Base-by-base conservation (phyloP, 352 stramenopile genomes). In the Globisporangium splendens region DNA sequence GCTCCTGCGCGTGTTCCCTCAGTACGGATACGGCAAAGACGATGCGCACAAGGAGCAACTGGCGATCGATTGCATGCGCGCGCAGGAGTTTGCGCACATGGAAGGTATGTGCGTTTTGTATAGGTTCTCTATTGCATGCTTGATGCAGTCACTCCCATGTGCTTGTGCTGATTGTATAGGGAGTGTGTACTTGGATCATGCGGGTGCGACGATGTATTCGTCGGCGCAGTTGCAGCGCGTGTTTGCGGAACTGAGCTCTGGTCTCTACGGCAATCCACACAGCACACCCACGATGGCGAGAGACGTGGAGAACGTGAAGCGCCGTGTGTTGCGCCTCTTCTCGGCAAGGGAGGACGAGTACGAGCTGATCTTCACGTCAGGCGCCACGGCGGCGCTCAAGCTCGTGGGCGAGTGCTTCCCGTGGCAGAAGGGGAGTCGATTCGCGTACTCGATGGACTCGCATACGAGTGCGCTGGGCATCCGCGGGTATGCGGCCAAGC, bases 301-400 rank as follows among this genome's bases (percentile, higher is more conserved):
- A 41, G 28, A 4, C 28, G 64, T 96, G 17, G 79, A 82, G 8
- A 46, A 48, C 14, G 68, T 84, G 12, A 68, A 73, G 21, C 71
- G 70, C 8, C 70, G 76, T n/a, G 60, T 88, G n/a, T 57, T 95
- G 28, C 47, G 46, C 8, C 90, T 93, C 61, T 91, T 95, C 63
- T 66, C 73, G 22, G 79, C 82, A 2, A 72, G 60, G 15, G 74
- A 86, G n/a, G 66, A 85, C 35, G 75, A 93, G 31, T 93, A 93
- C 62, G 68, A 77, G 41, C 54, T 96, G 15, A 70, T 96, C 18
- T 95, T 96, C 68, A 96, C 88, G 12, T 90, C 84, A 5, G 88
- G 88, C 1, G 79, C 88, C 12, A 96, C 88, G 2, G 77, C 81
- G 5, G 75, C 77, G 22, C 66, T 96, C 14, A 95, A 96, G 56